Evolutionary conservation across 257 asterid species (phyloP), one percentile per base, ranked within the genome.

Genomic region (Solanum chiquidenum): DNA sequence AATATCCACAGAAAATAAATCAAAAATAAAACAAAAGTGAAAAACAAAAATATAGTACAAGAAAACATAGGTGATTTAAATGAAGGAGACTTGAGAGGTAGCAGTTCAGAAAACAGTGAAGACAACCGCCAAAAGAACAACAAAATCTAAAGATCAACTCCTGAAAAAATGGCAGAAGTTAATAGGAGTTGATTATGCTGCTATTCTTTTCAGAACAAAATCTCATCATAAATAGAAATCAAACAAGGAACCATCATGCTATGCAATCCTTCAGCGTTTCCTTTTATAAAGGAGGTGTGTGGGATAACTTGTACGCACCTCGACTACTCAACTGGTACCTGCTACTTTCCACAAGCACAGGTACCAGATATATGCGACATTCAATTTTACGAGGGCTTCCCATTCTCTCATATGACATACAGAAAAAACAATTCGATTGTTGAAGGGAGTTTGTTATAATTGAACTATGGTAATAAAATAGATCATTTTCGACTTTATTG

Each of bases 1-100:
- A 79, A 55, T 25, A 37, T 77, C 49, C 85, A 86, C 62, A 49
- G 35, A 23, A n/a, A 8, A 88, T 87, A 89, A 85, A 85, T 79
- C 74, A 46, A 83, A 74, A 74, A 29, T n/a, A 87, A 83, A 85
- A 77, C 9, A 90, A 90, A 88, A 37, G 83, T 75, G 82, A 31
- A 18, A 86, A 86, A 86, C 73, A 64, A 34, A 25, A 52, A 74
- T 49, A 44, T 46, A 42, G 33, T 49, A 34, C 82, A 84, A 88
- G 87, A 29, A 20, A 60, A 62, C 77, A 75, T 49, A 86, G 23
- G 49, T 38, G 40, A 46, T 38, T 71, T 86, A 27, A 86, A 46
- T 33, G 79, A 38, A 31, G 69, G 31, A 29, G 77, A 27, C 79
- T 86, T 27, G 16, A 66, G 58, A 84, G 38, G 9, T 38, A 64